Evolutionary conservation across 306 rosid species (phyloP).

Genomic region (Medicago lupulina): DNA sequence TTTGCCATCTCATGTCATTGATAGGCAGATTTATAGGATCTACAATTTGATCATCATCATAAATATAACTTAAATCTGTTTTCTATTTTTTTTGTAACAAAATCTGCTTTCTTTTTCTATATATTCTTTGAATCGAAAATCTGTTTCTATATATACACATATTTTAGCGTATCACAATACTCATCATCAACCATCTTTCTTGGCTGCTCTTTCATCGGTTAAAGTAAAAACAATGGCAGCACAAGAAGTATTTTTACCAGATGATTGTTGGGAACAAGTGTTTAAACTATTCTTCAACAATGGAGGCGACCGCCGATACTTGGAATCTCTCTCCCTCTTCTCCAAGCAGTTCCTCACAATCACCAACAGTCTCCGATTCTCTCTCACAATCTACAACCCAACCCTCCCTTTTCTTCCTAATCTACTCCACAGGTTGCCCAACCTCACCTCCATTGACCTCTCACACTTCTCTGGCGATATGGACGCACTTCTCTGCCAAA

Average conservation of each 20-base stretch:
- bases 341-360: no score
- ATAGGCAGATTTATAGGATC: not conserved
- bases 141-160: no score
- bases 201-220: no score
- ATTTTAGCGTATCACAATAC: not conserved
- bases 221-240: no score
- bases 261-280: conserved; percentile 40
- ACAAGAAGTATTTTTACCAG: conserved; percentile 11
- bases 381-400: conserved; percentile 4
- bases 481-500: conserved; percentile 41
- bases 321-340: conserved; percentile 55
- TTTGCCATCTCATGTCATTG: no score
- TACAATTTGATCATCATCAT: not conserved
- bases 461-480: conserved; percentile 44
- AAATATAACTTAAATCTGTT: no score
- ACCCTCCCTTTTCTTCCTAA: conserved; percentile 43
- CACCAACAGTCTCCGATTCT: conserved; percentile 45
- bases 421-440: no score
- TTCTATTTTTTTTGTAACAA: no score
- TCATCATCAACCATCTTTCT: no score
- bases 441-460: conserved; percentile 49
- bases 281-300: conserved; percentile 2
- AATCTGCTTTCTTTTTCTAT: no score
- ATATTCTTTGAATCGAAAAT: no score
- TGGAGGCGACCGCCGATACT: no score